Evolutionary conservation across 1,284 basidiomycete genomes (phyloP).

Genomic region (Naganishia sp.): DNA sequence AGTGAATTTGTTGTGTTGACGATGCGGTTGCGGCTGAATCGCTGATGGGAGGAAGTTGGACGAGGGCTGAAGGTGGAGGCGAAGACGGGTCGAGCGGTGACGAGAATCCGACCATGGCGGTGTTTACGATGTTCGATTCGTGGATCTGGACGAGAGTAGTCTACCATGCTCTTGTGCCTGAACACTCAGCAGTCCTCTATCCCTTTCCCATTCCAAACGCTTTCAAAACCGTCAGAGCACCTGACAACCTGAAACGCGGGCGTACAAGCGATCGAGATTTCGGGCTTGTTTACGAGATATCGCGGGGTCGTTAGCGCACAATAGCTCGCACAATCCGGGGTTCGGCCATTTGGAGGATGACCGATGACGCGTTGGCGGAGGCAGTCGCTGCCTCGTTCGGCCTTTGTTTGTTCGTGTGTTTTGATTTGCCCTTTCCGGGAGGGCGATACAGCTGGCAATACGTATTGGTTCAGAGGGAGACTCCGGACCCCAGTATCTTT

Average conservation of each 20-base stretch:
- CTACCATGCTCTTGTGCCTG: too few species aligned
- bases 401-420: neutral
- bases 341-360: neutral
- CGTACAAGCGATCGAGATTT: neutral
- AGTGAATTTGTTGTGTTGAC: neutral
- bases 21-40: neutral
- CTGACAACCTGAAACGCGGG: constrained; percentile 1
- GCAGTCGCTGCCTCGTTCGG: neutral
- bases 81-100: constrained; percentile 18
- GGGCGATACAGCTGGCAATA: too few species aligned
- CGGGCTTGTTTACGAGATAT: neutral
- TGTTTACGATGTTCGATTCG: neutral
- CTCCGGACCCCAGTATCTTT: too few species aligned
- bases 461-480: too few species aligned
- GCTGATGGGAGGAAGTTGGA: constrained; percentile 20
- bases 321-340: too few species aligned
- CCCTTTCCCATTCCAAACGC: too few species aligned
- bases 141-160: too few species aligned
- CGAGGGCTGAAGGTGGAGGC: constrained; percentile 21
- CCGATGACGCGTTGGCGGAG: neutral
- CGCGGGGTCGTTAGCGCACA: neutral
- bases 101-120: constrained; percentile 14
- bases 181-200: too few species aligned
- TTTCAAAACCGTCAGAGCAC: neutral
- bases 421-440: neutral